A percentile compares a stretch with the other conserved stretches of the same genome.
phyloP scores from a whole-genome alignment of 2,329 filamentous ascomycete species.

The Microascus cirrosus region DNA sequence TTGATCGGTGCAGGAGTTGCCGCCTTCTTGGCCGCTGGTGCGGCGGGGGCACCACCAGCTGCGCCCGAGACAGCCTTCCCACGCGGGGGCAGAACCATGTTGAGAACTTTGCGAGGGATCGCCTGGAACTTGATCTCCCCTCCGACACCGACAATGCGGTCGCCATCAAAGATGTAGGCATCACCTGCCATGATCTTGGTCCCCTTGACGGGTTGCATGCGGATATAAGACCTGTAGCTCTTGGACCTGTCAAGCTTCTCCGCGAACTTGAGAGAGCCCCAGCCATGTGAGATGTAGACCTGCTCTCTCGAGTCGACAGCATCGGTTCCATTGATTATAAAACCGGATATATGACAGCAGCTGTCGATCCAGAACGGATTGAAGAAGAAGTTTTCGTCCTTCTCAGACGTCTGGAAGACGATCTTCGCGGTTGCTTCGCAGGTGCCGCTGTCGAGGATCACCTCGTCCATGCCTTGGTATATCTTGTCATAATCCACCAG shows the following conservation, averaged over 20 bases:
- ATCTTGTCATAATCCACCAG: slow-evolving; percentile 44
- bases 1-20: slow-evolving; percentile 16
- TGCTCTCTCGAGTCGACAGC: slow-evolving; percentile 40
- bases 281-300: slow-evolving; percentile 50
- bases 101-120: slow-evolving; percentile 54
- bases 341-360: slow-evolving; percentile 46
- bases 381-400: slow-evolving; percentile 42
- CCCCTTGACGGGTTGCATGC: slow-evolving; percentile 42
- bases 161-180: slow-evolving; percentile 42
- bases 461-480: slow-evolving; percentile 48
- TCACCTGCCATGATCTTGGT: slow-evolving; percentile 37
- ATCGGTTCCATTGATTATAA: slow-evolving; percentile 49
- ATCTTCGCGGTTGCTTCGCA: slow-evolving; percentile 41
- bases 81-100: slow-evolving; percentile 53
- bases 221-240: slow-evolving; percentile 44
- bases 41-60: slow-evolving; percentile 17
- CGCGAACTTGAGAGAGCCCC: slow-evolving; percentile 40
- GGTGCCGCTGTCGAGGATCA: slow-evolving; percentile 41
- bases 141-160: slow-evolving; percentile 33
- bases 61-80: slow-evolving; percentile 30
- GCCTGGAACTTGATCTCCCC: slow-evolving; percentile 55
- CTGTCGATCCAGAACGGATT: slow-evolving; percentile 50
- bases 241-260: slow-evolving; percentile 32
- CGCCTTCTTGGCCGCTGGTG: slow-evolving; percentile 21
- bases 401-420: slow-evolving; percentile 32